Evolutionary conservation across 208 protist species (phyloP), one percentile per base, ranked within the genome.

Genomic region (Porcisia deanei): DNA sequence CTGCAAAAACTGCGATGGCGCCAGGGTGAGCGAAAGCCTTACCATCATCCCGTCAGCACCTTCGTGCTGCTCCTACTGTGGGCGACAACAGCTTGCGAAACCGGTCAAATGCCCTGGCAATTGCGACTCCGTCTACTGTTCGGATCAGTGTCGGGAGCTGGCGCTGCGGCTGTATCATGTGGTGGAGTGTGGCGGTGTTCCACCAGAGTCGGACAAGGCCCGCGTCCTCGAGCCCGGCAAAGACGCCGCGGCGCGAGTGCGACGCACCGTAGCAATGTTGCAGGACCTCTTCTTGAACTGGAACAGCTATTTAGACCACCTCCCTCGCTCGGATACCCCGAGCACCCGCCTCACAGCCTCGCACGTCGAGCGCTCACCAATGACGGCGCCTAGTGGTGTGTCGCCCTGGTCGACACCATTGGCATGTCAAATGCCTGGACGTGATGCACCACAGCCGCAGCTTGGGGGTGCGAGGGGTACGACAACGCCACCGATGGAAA

Each of bases 121-220:
- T 14, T 91, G 87, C 53, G 80, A 79, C 37, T 61, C 81, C 9
- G n/a, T 67, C 30, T 91, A 88, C 75, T 88, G 87, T 59, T 77
- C 74, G 25, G 73, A 85, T 49, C 45, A 74, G 55, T 91, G 87
- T 53, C 84, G 78, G 16, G 71, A 73, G 5, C 71, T 76, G 12
- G 84, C 87, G 70, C 52, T 85, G 75, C 65, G 71, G 45, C 63
- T 77, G 57, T 88, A 84, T 73, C 87, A 91, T 59, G 75, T 82
- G 12, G 68, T 87, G 25, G 82, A 87, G 70, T 91, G 87, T 67
- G 41, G 59, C 12, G 74, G 59, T 47, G 60, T 61, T n/a, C 60
- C 72, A 14, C 72, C 59, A 39, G 25, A 25, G 1, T 0, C n/a
- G 1, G 3, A 66, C 41, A 43, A 61, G 2, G 64, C 34, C n/a